Evolutionary conservation across 345 rosid genomes (phyloP).

Genomic region (Conringia planisiliqua): DNA sequence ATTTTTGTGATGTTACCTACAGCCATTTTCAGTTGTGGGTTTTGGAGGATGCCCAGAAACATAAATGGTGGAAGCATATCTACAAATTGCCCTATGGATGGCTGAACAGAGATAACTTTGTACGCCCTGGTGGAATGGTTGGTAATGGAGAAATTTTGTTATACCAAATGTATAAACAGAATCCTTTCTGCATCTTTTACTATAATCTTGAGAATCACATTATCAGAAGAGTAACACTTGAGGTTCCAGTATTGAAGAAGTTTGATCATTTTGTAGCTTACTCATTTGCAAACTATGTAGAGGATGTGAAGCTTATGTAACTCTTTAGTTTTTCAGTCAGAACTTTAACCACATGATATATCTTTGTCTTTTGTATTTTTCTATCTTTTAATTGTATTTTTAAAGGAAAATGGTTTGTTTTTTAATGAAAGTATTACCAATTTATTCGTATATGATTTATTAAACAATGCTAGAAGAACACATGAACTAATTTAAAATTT

Average conservation of each 20-base stretch:
- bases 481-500: too few relatives aligned
- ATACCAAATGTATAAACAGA: neutral
- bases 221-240: neutral
- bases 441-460: too few relatives aligned
- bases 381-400: too few relatives aligned
- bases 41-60: neutral
- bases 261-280: neutral
- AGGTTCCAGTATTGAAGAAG: neutral
- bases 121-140: neutral
- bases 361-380: neutral
- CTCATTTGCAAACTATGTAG: neutral
- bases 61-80: neutral
- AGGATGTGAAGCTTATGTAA: slow-evolving; percentile 2
- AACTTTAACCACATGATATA: neutral
- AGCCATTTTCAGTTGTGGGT: neutral
- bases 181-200: neutral
- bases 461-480: too few relatives aligned
- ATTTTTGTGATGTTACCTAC: neutral
- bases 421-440: too few relatives aligned
- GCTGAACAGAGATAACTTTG: neutral
- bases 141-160: neutral
- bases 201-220: neutral
- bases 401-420: too few relatives aligned
- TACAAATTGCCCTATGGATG: neutral
- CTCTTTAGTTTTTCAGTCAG: neutral